Evolutionary conservation across 352 stramenopile genomes (phyloP), one percentile per base, ranked within the genome.

Genomic region (Globisporangium carolinianum): DNA sequence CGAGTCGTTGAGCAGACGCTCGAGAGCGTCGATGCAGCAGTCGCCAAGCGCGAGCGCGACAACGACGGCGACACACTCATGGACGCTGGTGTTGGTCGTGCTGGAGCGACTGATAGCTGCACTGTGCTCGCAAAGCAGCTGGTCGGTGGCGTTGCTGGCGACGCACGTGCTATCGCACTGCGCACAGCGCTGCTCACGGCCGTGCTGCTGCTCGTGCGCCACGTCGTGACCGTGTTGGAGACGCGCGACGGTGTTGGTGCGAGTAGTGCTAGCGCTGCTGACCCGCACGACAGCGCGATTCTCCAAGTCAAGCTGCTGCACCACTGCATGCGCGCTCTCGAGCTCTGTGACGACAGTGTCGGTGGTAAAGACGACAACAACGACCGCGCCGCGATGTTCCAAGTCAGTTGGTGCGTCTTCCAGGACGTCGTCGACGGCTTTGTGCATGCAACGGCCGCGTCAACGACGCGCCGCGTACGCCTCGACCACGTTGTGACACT

Each of bases 351-450:
- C 35, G 17, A 65, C n/a, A 38, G 46, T 47, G 39, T 12, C 3
- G 42, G 9, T 47, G 14, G 45, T n/a, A 32, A 32, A 32, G 24
- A 32, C 24, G 45, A n/a, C 17, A 3, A 7, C 12, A 35, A 17
- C 17, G 45, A 9, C 15, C 17, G 45, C 45, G 15, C 41, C 18
- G 36, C 64, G 45, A 60, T 90, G 12, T 86, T 86, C 53, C 72
- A 83, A 53, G 64, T 87, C n/a, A 86, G 77, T 55, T 87, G 75
- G 75, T 75, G 73, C 48, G 51, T 90, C 39, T 70, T 87, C 5
- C 72, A 85, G 36, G 72, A 83, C 39, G 48, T 87, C 17, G 57
- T 90, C 0, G 74, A 86, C 39, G 75, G 71, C 14, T 85, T 84
- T 54, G 61, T 66, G 11, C 41, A 50, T 17, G 38, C 46, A 35